Base-by-base conservation (phyloP, 2,329 filamentous ascomycete genomes). In the Ceratocystis destructans region DNA sequence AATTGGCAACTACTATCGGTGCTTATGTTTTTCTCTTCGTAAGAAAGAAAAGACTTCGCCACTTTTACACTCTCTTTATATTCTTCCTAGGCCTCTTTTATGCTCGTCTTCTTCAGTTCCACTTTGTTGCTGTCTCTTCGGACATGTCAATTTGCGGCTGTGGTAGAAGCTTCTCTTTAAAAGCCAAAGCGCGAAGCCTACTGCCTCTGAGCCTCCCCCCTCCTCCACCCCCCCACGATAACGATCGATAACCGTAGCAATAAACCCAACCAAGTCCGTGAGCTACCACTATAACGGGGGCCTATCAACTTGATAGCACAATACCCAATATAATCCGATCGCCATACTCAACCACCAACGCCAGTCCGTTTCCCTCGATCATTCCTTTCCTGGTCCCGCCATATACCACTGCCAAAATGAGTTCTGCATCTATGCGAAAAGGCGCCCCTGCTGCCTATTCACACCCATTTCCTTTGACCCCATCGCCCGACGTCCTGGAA, bases 391-490 rank as follows among this genome's bases (percentile, higher is more conserved):
- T 53, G 48, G 22, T 17, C 8, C 10, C 48, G 15, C 33, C n/a
- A 37, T 12, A 53, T 53, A 53, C 48, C n/a, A n/a, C 10, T 25
- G 48, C 22, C 48, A 17, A 53, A 22, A 62, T 63, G 61, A 63
- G 61, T 50, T 25, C 61, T 25, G 22, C 44, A 22, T 45, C 61
- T 48, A 28, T 48, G 22, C 41, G 8, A 12, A 46, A 46, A 50
- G 28, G 41, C 44, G 10, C 53, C 3, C 12, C 37, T 45, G 17
- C 17, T 12, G 28, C 61, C n/a, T 37, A 45, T 66, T 66, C 48
- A 44, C 65, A 64, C 15, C 33, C 46, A 33, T 67, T 64, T 50
- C 62, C 66, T 59, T 64, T 65, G 64, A 68, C 63, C 55, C 63
- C 66, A 15, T 65, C 66, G 57, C 66, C 66, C 31, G 62, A 67